Evolutionary conservation across 768 basidiomycete genomes (phyloP), one percentile per base, ranked within the genome.

Genomic region (Psilocybe subaeruginosa): DNA sequence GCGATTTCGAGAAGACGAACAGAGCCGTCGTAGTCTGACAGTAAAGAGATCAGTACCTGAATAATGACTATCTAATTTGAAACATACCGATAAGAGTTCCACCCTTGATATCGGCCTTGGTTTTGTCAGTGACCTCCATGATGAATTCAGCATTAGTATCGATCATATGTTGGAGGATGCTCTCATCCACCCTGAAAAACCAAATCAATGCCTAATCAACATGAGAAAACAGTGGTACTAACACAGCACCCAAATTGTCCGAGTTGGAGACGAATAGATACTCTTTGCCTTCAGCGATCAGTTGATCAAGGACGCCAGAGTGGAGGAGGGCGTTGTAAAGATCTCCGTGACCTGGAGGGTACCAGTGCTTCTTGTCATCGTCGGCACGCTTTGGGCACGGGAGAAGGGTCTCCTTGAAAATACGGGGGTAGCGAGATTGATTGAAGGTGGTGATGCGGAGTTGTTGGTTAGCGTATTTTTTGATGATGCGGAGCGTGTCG

Each of bases 201-300:
- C 33, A 65, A 63, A 65, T 47, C 14, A 35, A 56, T 37, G 33
- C 45, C 16, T 27, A 17, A 55, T 14, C 33, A 50, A 33, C 31
- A 30, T 16, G 23, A 43, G 29, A 56, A 31, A 43, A 51, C 2
- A 50, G 45, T 43, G 14, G n/a, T 6, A 78, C 87, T 67, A 76
- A 91, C 89, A 90, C 89, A 64, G 95, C 96, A 72, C 95, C 95
- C 72, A 98, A 76, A 76, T 97, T 97, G 77, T 97, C 96, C 50
- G 95, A 95, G 83, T 98, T 98, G 76, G 95, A 97, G 56, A 95
- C 93, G 72, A 97, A 98, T 68, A 97, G 86, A 78, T 97, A 98
- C 78, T 98, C 94, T 75, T 97, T 97, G 76, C 96, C 96, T 66
- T 93, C 91, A 9, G 89, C 80, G 58, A 98, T 78, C 46, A 98